Conservation (phyloP, 1,139 yeast species). For the Suhomyces guaymorum region DNA sequence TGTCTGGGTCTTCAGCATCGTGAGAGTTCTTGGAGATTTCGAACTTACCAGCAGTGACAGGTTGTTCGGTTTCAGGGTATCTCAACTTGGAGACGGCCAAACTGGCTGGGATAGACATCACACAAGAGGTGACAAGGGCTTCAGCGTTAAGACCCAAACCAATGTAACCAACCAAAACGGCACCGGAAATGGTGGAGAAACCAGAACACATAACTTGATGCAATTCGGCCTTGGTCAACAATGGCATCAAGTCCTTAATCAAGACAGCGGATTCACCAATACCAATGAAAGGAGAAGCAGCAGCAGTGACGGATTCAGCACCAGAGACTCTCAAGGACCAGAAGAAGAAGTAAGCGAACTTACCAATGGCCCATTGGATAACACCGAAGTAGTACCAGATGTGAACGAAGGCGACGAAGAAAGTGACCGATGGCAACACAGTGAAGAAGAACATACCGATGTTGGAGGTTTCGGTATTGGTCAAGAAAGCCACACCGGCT, state of each 20-base stretch:
- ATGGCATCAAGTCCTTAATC: constrained; percentile 62
- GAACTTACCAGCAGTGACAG: constrained; percentile 53
- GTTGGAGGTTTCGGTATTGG: constrained; percentile 41
- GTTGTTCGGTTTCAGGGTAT: constrained; percentile 60
- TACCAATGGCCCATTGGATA: constrained; percentile 62
- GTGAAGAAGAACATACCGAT: constrained; percentile 55
- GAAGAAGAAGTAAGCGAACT: constrained; percentile 61
- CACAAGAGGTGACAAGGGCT: constrained; percentile 66
- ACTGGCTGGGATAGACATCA: constrained; percentile 71
- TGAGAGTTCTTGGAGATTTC: constrained; percentile 15
- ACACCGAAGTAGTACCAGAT: constrained; percentile 62
- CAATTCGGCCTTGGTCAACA: constrained; percentile 60
- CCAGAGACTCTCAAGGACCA: constrained; percentile 65
- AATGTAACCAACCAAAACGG: constrained; percentile 65
- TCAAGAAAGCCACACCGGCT: constrained; percentile 63
- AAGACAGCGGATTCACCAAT: constrained; percentile 69
- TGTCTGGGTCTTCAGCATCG: constrained; percentile 37
- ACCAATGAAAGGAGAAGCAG: constrained; percentile 70
- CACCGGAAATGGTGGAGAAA: constrained; percentile 67
- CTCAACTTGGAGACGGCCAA: constrained; percentile 64
- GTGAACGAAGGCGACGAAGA: constrained; percentile 65
- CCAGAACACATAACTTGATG: constrained; percentile 70
- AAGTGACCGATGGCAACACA: constrained; percentile 62
- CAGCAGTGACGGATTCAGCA: constrained; percentile 69
- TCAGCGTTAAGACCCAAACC: constrained; percentile 66